These are phyloP conservation scores for Cercospora sp. DNA, from an alignment of 2,329 filamentous ascomycete species.

Conservation along the genomic window DNA sequence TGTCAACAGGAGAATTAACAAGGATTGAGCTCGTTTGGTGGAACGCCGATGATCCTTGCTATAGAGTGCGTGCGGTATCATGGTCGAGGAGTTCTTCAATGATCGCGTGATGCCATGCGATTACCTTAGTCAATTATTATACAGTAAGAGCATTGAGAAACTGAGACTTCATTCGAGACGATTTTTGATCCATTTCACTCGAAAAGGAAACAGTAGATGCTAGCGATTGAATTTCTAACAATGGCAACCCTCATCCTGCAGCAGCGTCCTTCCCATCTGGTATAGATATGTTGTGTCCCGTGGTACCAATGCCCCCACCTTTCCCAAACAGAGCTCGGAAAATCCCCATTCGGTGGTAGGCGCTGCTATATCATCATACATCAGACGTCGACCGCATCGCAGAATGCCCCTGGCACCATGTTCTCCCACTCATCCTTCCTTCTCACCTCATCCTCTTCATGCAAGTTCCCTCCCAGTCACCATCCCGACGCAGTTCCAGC, in stretches of 20 bases:
- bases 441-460: neutral
- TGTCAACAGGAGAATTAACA: neutral
- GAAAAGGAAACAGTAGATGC: neutral
- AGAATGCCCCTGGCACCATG: neutral
- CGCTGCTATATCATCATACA: neutral
- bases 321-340: neutral
- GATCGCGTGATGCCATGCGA: neutral
- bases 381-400: neutral
- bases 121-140: neutral
- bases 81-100: neutral
- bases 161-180: neutral
- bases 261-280: neutral
- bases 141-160: neutral
- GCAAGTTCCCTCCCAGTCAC: neutral
- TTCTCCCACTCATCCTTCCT: neutral
- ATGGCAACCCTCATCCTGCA: neutral
- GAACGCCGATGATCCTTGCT: neutral
- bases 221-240: neutral
- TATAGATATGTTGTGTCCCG: neutral
- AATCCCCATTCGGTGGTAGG: neutral
- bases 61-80: neutral
- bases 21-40: neutral
- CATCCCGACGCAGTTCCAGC: neutral
- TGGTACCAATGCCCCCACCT: slow-evolving; percentile 1
- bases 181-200: neutral